Base-by-base conservation (phyloP, 208 protist species). In the Trypanosomatidae sp. region DNA sequence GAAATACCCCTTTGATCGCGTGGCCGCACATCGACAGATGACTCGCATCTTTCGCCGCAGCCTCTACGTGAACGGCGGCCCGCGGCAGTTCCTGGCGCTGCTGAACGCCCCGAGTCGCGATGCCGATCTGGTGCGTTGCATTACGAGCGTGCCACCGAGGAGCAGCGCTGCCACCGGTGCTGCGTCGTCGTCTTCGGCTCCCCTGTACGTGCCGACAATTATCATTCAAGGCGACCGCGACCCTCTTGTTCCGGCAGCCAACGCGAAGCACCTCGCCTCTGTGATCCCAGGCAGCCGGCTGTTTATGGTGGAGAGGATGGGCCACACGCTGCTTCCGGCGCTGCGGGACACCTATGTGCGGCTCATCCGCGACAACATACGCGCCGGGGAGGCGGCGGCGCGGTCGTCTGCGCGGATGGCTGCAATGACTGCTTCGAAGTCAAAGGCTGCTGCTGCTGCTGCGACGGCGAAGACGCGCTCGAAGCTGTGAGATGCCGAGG, bases 151-250 rank as follows among this genome's bases (percentile, higher is more conserved):
- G 6, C 79, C 67, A n/a, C n/a, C n/a, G n/a, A n/a, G n/a, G n/a
- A n/a, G n/a, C n/a, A n/a, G n/a, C n/a, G n/a, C n/a, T n/a, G n/a
- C n/a, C n/a, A n/a, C n/a, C n/a, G n/a, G n/a, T n/a, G n/a, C n/a
- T n/a, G n/a, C n/a, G n/a, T n/a, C n/a, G n/a, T n/a, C n/a, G n/a
- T n/a, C n/a, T n/a, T n/a, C n/a, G n/a, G n/a, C n/a, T n/a, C n/a
- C n/a, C n/a, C n/a, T n/a, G n/a, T n/a, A 87, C 76, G 72, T 92
- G n/a, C 89, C 91, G 12, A 91, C 86, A 28, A 49, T 91, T n/a
- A 76, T 96, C 22, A 59, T 94, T 8, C 88, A 96, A 9, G 91
- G 91, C n/a, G 86, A 82, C 25, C 50, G 67, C 36, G 91, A 96
- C 66, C 39, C 62, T 3, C 70, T 96, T 44, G 84, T 83, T 46